Percentiles rank a stretch among this genome's conserved stretches.
Conservation (phyloP, 139 green algal genomes). For the Coelastrella sp. region DNA sequence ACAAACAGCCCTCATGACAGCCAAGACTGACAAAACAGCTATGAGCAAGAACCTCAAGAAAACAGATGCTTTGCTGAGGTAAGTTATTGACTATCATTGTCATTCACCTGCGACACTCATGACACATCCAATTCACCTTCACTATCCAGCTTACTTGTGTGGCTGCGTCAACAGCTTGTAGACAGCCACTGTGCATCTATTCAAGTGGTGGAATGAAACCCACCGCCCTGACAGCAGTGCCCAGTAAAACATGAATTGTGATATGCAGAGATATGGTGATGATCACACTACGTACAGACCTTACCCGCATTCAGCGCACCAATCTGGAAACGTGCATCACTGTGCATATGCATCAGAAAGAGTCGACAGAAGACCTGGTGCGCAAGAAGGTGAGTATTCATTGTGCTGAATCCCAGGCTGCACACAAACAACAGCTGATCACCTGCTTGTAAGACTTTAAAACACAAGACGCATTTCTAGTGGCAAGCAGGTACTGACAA, state of each 20-base stretch:
- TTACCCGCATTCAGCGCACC: conserved; percentile 88
- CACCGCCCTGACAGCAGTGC: too few species aligned
- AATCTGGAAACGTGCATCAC: conserved; percentile 98
- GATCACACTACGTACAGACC: conserved; percentile 84
- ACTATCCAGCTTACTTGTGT: too few species aligned
- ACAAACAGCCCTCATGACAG: conserved; percentile 69
- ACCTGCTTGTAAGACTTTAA: too few species aligned
- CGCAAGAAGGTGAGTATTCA: conserved; percentile 81
- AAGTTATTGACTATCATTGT: background rate
- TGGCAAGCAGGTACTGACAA: too few species aligned
- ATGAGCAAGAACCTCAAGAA: conserved; percentile 92
- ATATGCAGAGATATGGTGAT: conserved; percentile 81
- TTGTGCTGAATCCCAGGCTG: background rate
- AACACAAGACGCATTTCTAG: too few species aligned
- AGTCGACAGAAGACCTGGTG: conserved; percentile 92
- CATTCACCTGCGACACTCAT: too few species aligned
- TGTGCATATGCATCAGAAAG: conserved; percentile 98
- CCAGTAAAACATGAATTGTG: too few species aligned
- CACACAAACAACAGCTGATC: too few species aligned
- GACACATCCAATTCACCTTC: too few species aligned
- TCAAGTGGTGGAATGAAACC: too few species aligned
- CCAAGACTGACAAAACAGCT: conserved; percentile 90
- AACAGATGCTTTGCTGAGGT: conserved; percentile 49
- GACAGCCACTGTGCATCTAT: too few species aligned
- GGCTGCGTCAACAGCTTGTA: too few species aligned